These are phyloP conservation scores for Salix koriyanagi DNA, from an alignment of 345 rosid species.

Conservation along the genomic window DNA sequence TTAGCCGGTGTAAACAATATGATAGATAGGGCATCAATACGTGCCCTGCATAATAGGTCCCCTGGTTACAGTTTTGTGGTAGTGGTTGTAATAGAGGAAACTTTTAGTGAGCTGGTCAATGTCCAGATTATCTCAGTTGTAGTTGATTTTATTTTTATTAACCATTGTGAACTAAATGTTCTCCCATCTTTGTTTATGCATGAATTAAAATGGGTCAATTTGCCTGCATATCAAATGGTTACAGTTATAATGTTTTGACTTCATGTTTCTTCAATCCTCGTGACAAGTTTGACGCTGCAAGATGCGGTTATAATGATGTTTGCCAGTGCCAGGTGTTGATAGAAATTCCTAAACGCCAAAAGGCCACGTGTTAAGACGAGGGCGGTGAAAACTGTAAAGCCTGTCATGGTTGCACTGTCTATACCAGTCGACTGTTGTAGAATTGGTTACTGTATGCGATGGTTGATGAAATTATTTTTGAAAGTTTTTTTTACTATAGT, in stretches of 20 bases:
- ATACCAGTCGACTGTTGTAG: too few species aligned
- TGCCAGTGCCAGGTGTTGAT: background rate
- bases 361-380: background rate
- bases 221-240: background rate
- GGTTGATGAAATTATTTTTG: too few species aligned
- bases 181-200: background rate
- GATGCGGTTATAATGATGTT: background rate
- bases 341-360: background rate
- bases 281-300: background rate
- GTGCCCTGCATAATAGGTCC: constrained; percentile 31
- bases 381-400: background rate
- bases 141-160: constrained; percentile 12
- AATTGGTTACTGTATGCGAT: too few species aligned
- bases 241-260: background rate
- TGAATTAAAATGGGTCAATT: background rate
- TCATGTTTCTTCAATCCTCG: background rate
- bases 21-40: constrained; percentile 31
- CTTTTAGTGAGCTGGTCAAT: constrained; percentile 11
- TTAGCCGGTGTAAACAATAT: constrained; percentile 13
- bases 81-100: constrained; percentile 26
- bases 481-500: too few species aligned
- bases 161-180: constrained; percentile 29
- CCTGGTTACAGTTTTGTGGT: constrained; percentile 33
- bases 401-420: background rate
- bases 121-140: constrained; percentile 31